Percentiles rank a stretch among this genome's conserved stretches.
Evolutionary conservation across 2,329 filamentous ascomycete genomes (phyloP).

Genomic region (Hymenoscyphus repandus): DNA sequence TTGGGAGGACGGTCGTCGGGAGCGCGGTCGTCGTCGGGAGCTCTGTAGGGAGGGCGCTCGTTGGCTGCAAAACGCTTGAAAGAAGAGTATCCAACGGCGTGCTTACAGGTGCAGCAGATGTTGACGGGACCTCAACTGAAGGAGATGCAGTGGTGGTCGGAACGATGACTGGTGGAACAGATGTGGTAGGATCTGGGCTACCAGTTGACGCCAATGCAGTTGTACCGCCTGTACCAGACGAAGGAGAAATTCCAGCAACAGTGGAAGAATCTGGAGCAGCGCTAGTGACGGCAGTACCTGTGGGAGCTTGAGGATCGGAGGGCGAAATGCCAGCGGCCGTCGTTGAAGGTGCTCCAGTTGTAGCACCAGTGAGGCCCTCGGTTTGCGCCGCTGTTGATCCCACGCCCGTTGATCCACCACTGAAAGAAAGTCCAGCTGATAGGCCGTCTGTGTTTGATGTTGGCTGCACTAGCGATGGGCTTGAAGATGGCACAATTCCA

Average conservation of each 20-base stretch:
- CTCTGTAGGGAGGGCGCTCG: neutral
- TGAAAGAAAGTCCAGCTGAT: slow-evolving; percentile 14
- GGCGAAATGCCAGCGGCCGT: neutral
- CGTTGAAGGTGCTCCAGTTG: slow-evolving; percentile 1
- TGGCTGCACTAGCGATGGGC: slow-evolving; percentile 1
- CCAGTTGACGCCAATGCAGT: neutral
- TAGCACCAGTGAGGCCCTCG: neutral
- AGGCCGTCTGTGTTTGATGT: slow-evolving; percentile 9
- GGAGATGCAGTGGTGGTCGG: neutral
- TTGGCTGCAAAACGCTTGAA: slow-evolving; percentile 6
- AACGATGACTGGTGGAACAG: neutral
- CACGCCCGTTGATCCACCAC: slow-evolving; percentile 2
- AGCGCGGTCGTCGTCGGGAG: neutral
- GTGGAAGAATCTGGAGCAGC: neutral
- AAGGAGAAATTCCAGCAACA: neutral
- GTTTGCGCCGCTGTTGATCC: neutral
- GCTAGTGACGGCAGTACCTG: neutral
- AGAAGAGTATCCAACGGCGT: slow-evolving; percentile 7
- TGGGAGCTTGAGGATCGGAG: neutral
- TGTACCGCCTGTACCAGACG: neutral
- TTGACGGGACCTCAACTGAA: neutral
- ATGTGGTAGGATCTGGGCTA: neutral
- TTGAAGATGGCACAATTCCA: slow-evolving; percentile 23
- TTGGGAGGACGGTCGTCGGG: neutral
- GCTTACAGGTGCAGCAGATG: neutral